A percentile compares a stretch with the other conserved stretches of the same genome.
Conservation (phyloP, 164 flowering plant genomes). For the Vitis riparia region DNA sequence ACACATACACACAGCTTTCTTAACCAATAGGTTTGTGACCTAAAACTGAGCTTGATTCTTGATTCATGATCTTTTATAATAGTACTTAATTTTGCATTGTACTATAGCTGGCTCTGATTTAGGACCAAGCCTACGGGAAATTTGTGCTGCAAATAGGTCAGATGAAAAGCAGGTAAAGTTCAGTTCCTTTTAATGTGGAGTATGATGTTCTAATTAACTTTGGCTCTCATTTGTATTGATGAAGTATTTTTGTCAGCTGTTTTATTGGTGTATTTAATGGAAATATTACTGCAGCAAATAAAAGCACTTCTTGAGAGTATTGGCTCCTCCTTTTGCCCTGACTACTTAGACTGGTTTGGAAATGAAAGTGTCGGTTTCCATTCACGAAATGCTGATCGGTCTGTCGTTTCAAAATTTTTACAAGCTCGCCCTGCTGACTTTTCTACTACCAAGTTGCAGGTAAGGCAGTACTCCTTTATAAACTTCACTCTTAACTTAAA, state of each 20-base stretch:
- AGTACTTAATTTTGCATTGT: slow-evolving; percentile 5
- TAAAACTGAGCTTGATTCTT: neutral
- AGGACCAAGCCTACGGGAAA: slow-evolving; percentile 79
- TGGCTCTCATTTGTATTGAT: neutral
- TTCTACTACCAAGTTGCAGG: slow-evolving; percentile 86
- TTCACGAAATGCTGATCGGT: slow-evolving; percentile 71
- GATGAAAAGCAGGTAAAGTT: slow-evolving; percentile 81
- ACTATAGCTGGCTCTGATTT: slow-evolving; percentile 54
- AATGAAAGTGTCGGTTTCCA: slow-evolving; percentile 38
- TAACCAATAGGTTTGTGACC: neutral
- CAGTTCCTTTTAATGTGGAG: neutral
- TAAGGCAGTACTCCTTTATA: slow-evolving; percentile 11
- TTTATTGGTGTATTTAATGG: neutral
- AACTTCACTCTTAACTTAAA: neutral
- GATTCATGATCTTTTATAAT: slow-evolving; percentile 2
- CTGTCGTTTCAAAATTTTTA: slow-evolving; percentile 73
- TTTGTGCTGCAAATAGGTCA: slow-evolving; percentile 83
- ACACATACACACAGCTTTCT: neutral
- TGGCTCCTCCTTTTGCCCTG: slow-evolving; percentile 84
- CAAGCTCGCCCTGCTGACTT: slow-evolving; percentile 84
- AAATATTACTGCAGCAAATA: slow-evolving; percentile 68
- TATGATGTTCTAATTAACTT: neutral
- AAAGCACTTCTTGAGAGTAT: slow-evolving; percentile 78
- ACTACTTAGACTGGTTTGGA: slow-evolving; percentile 76
- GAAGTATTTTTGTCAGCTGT: neutral